Evolutionary conservation across 257 asterid species (phyloP).

Genomic region (Mentha longifolia): DNA sequence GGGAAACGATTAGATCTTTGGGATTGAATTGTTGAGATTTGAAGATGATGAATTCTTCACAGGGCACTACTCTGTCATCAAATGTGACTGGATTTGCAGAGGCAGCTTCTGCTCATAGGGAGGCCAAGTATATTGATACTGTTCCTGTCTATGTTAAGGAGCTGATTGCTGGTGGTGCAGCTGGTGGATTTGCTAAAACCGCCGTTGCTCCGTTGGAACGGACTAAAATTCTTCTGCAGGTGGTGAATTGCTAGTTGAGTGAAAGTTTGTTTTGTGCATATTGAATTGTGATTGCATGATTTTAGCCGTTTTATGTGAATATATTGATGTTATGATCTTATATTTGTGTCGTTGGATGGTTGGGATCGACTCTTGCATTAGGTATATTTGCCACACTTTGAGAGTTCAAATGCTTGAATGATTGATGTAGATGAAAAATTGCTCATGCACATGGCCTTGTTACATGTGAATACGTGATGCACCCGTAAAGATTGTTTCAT

Average conservation of each 20-base stretch:
- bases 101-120: slow-evolving; percentile 51
- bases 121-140: slow-evolving; percentile 56
- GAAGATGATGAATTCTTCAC: slow-evolving; percentile 70
- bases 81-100: slow-evolving; percentile 69
- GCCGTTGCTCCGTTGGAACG: slow-evolving; percentile 95
- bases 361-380: background rate
- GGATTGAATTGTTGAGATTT: slow-evolving; percentile 33
- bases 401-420: background rate
- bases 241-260: slow-evolving; percentile 23
- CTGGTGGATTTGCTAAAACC: slow-evolving; percentile 94
- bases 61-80: slow-evolving; percentile 64
- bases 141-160: slow-evolving; percentile 90
- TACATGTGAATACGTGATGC: too few relatives aligned
- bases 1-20: background rate
- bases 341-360: slow-evolving; percentile 1
- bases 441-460: background rate
- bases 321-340: slow-evolving; percentile 16
- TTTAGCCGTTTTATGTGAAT: background rate
- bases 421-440: background rate
- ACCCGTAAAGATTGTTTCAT: background rate
- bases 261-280: slow-evolving; percentile 6
- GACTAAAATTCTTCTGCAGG: slow-evolving; percentile 94
- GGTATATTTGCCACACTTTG: background rate
- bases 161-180: slow-evolving; percentile 96
- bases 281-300: slow-evolving; percentile 6